Evolutionary conservation across 2,329 filamentous ascomycete species (phyloP), one percentile per base, ranked within the genome.

Genomic region (Colletotrichum tamarilloi): DNA sequence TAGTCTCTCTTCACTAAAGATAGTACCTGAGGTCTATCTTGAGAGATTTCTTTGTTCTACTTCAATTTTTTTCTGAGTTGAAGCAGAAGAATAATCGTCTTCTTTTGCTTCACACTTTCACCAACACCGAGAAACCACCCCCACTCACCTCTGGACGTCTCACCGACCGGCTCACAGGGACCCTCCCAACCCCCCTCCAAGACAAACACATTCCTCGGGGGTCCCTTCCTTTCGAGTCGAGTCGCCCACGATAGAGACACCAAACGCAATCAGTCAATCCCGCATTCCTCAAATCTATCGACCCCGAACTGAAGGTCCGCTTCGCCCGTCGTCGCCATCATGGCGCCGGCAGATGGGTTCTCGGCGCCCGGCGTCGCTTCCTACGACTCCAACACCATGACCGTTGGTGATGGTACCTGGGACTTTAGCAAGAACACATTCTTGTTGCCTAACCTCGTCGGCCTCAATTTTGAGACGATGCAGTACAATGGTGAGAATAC

Each of bases 361-460:
- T 92, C 92, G 76, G 88, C 92, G 76, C 89, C 94, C 62, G 94
- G 94, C 79, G 91, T 91, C 82, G 92, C 91, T 80, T 90, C 87
- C 76, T 96, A 96, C 83, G 87, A 88, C 77, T 95, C 93, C 64
- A 87, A 92, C 79, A 94, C 91, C n/a, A 86, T 95, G 87, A 87
- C 86, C 68, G 93, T 96, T 19, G 94, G 94, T 75, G 94, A 96
- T 80, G 94, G 94, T 26, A 96, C 94, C 42, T 97, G 94, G 94
- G 92, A 95, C 78, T 92, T 92, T 70, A 87, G 88, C 72, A 92
- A 92, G 80, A 94, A 95, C 79, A 91, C 89, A 22, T 97, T 96
- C 80, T 84, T 97, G 67, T 84, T 97, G 64, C 94, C 94, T 46
- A 95, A 95, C 79, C 84, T 97, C 58, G 86, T 92, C 77, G 93